Evolutionary conservation across 495 filamentous ascomycete genomes (phyloP), one percentile per base, ranked within the genome.

Genomic region (Penicillium coprophilum): DNA sequence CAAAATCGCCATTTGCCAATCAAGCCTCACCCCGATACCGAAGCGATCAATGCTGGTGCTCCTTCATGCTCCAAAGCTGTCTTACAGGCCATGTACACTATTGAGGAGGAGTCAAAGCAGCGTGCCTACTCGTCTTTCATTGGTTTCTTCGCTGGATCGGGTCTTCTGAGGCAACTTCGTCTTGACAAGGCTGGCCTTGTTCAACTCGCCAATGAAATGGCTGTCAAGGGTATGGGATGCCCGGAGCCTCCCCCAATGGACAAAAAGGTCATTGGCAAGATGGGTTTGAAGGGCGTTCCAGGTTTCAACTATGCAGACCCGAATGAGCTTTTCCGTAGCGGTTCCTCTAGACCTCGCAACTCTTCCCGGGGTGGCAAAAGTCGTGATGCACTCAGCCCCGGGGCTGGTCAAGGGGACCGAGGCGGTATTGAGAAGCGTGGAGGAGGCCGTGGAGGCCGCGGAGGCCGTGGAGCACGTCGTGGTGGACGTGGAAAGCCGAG

Each of bases 61-160:
- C 13, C 61, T 17, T 23, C 54, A 13, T 65, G 34, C 43, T 49
- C 57, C 19, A 54, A 62, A 2, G 36, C 57, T 15, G 71, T 71
- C 65, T 62, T 64, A 46, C 19, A 59, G 56, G 60, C 65, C 53
- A 74, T 82, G 65, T 64, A 71, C 41, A 40, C 46, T 17, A 60
- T 82, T 12, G 81, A 82, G 21, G 78, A 80, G 40, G 61, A 63
- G 15, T 68, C 68, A 0, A 84, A 83, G 64, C 66, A 72, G 30
- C 81, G 81, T 24, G 82, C 82, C 17, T 85, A 85, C 61, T 75
- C 75, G 11, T 80, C 82, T 10, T 85, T 70, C 60, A 71, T 85
- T 30, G 77, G 77, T 4, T 80, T 78, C 65, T 71, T 80, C 43
- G 76, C 75, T 55, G 73, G 73, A 43, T 73, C 70, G 0, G 68